Conservation (phyloP, 2,329 filamentous ascomycete genomes). For the Paraconiothyrium brasiliense region DNA sequence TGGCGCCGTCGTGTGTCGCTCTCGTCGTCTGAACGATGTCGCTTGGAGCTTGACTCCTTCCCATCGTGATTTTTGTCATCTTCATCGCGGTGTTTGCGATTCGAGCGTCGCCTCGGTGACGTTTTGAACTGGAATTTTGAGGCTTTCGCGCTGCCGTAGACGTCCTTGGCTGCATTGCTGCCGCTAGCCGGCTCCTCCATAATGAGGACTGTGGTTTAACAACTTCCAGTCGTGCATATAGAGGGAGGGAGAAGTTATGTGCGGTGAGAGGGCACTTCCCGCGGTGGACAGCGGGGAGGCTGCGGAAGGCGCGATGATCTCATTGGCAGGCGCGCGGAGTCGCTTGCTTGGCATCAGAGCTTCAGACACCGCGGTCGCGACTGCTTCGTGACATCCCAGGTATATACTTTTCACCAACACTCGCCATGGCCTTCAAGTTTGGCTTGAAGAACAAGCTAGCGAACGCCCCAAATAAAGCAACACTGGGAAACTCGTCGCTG, state of each 20-base stretch:
- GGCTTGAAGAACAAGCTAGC: slow-evolving; percentile 70
- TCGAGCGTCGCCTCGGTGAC: slow-evolving; percentile 30
- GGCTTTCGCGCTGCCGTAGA: slow-evolving; percentile 37
- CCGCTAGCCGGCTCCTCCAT: slow-evolving; percentile 44
- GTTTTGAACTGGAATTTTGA: slow-evolving; percentile 54
- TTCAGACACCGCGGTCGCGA: slow-evolving; percentile 3
- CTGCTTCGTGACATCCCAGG: not conserved
- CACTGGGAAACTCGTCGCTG: slow-evolving; percentile 29
- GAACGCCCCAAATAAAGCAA: slow-evolving; percentile 26
- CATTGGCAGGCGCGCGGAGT: slow-evolving; percentile 33
- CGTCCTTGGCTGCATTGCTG: slow-evolving; percentile 22
- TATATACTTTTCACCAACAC: slow-evolving; percentile 12
- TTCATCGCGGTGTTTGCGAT: slow-evolving; percentile 25
- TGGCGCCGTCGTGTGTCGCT: slow-evolving; percentile 25
- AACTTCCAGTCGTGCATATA: slow-evolving; percentile 30
- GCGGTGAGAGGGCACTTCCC: not conserved
- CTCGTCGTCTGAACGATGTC: slow-evolving; percentile 24
- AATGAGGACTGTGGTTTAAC: slow-evolving; percentile 23
- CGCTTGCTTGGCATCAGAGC: slow-evolving; percentile 38
- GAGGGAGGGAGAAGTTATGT: not conserved
- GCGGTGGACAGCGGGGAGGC: slow-evolving; percentile 27
- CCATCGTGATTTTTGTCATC: slow-evolving; percentile 19
- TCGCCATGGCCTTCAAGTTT: slow-evolving; percentile 57
- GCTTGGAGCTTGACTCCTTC: slow-evolving; percentile 23
- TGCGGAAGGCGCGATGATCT: slow-evolving; percentile 36